These are phyloP conservation scores for Fraxinus americana DNA, from an alignment of 257 asterid species.

Conservation along the genomic window DNA sequence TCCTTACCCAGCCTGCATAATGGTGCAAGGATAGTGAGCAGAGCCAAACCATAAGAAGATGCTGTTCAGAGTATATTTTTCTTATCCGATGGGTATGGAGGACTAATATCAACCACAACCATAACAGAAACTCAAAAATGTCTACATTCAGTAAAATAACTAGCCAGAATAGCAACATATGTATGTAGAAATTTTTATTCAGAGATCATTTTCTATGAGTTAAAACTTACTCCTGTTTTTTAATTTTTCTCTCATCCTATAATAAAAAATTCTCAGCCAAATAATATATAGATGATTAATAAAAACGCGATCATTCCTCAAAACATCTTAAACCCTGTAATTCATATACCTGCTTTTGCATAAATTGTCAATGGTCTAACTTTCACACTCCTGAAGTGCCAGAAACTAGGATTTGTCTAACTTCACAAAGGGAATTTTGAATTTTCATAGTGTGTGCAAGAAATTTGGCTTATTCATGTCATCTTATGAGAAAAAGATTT, in stretches of 20 bases:
- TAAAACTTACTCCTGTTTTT: neutral
- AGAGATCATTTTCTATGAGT: conserved; percentile 4
- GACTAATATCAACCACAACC: neutral
- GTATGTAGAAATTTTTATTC: neutral
- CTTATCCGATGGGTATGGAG: neutral
- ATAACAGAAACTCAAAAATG: neutral
- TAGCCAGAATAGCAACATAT: neutral
- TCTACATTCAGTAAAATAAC: neutral
- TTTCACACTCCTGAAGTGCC: neutral
- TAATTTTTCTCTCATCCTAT: neutral
- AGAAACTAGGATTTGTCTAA: neutral
- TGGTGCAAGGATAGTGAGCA: neutral
- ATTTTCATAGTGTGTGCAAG: neutral
- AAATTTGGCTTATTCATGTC: neutral
- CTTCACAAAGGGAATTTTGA: neutral
- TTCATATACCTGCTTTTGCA: neutral
- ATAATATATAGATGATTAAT: neutral
- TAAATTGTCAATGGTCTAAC: neutral
- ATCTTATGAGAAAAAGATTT: neutral
- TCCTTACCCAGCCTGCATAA: conserved; percentile 91
- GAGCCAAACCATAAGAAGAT: neutral
- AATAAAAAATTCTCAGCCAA: neutral
- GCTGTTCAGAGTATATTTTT: neutral
- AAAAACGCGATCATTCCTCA: neutral
- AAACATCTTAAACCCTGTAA: neutral